phyloP scores from a whole-genome alignment of 2,329 filamentous ascomycete genomes.

The Fusarium ramigenum region DNA sequence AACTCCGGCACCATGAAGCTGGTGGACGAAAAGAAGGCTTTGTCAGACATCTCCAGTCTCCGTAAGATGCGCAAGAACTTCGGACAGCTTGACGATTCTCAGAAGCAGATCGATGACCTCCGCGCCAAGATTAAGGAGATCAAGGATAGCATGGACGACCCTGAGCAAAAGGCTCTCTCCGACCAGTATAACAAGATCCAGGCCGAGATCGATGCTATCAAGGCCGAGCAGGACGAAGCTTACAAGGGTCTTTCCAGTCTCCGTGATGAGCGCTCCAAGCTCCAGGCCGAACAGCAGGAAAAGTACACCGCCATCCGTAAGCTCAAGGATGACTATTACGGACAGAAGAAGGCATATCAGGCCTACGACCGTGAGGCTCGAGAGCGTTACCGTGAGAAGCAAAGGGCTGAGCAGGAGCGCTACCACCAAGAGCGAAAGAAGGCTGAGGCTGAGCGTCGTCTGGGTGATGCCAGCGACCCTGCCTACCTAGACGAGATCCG shows the following conservation, averaged over 20 bases:
- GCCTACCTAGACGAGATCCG: conserved; percentile 95
- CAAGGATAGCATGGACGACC: conserved; percentile 89
- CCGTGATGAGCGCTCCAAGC: conserved; percentile 84
- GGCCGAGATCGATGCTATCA: conserved; percentile 88
- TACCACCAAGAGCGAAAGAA: conserved; percentile 77
- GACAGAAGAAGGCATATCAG: conserved; percentile 81
- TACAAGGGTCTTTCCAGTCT: conserved; percentile 89
- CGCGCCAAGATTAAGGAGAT: conserved; percentile 89
- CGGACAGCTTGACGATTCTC: conserved; percentile 80
- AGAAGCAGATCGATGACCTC: conserved; percentile 89
- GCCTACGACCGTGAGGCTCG: conserved; percentile 86
- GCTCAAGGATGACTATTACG: conserved; percentile 89
- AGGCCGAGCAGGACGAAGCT: conserved; percentile 88
- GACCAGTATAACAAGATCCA: conserved; percentile 88
- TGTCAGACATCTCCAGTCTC: conserved; percentile 82
- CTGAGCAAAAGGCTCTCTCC: conserved; percentile 86
- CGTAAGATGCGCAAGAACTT: conserved; percentile 94
- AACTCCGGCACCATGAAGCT: conserved; percentile 92
- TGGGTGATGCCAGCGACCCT: conserved; percentile 83
- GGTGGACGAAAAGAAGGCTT: conserved; percentile 95
- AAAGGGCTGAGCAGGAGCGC: conserved; percentile 81
- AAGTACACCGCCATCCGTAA: conserved; percentile 85
- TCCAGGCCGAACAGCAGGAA: conserved; percentile 85
- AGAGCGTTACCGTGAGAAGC: conserved; percentile 78
- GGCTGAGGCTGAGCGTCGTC: conserved; percentile 78